Evolutionary conservation across 2,329 filamentous ascomycete genomes (phyloP), one percentile per base, ranked within the genome.

Genomic region (Drechslerella coelobrocha): DNA sequence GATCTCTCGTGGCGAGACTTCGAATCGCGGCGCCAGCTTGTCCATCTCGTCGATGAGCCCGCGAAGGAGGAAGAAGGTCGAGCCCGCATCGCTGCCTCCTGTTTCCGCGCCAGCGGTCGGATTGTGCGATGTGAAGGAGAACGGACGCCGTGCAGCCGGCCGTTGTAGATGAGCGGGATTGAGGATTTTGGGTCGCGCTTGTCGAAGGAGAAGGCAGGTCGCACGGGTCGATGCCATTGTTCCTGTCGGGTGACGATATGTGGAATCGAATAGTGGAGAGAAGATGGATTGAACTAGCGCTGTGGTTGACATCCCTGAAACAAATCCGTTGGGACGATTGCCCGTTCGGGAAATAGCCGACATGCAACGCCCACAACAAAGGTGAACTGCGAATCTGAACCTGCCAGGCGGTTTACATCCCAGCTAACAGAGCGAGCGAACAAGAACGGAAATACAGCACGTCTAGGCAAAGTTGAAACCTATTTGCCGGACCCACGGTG

Each of bases 1-100:
- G 53, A 99, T 89, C 66, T 93, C 86, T 3, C 90, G 90, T 1
- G 91, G 90, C 24, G 87, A 82, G 24, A 99, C 83, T 77, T 92
- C 90, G 75, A 99, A 96, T 47, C 90, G 88, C n/a, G 94, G 94
- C 2, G 92, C 89, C 73, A 97, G 86, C 75, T 85, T 89, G 78
- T 99, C 94, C 71, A 99, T 81, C 78, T 99, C 92, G 45, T 83
- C 82, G 10, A 85, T 88, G 60, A 90, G 65, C 7, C 65, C 65
- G 17, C 65, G 65, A 52, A 69, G 65, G 51, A 69, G 43, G 17
- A 39, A 57, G 12, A 69, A 69, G 0, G 65, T 54, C 48, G 63
- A 51, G 10, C 24, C 45, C 23, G 51, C 65, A 69, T 69, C 65
- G 19, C 43, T 21, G 41, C 62, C 39, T 17, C 55, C 50, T n/a